Evolutionary conservation across 768 basidiomycete species (phyloP), one percentile per base, ranked within the genome.

Genomic region (Tephrocybe sp.): DNA sequence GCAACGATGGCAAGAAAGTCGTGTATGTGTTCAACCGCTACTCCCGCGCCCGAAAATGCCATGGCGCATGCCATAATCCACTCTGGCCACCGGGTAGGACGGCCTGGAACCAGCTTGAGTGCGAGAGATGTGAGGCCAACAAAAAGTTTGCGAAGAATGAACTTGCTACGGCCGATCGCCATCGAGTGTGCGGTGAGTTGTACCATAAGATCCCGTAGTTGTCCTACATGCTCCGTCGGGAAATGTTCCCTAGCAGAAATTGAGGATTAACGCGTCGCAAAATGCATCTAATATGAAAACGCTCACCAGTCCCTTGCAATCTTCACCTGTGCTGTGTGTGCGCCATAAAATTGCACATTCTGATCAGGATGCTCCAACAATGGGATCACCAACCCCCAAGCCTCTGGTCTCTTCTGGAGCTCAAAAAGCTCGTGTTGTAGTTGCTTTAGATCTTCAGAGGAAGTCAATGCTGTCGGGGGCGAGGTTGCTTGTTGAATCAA

Each of bases 331-430:
- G 87, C 82, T 0, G 92, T 97, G 60, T 97, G 94, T 4, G 94
- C 93, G 2, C 93, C 92, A 62, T 92, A 96, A 76, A 96, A 98
- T 65, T 94, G 89, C 9, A 96, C 90, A 61, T 92, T 92, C 46
- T 77, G 76, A 66, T 95, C 87, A 23, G 74, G 69, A 60, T 87
- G 75, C 12, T 83, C 75, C 20, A 93, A 69, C 55, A 94, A 77
- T 0, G 91, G 90, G 32, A 89, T 76, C 16, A 92, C 82, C 41
- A 94, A 71, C 8, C 89, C 90, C 92, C 90, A 94, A 3, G 89
- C 89, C 59, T 89, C 88, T 13, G 79, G 83, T 45, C 76, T 71
- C 59, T 85, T 87, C 66, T 90, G 88, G 10, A 89, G 78, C 53
- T 88, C 85, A 55, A 86, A 87, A 4, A 89, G 77, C 52, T 89